Evolutionary conservation across 1,284 basidiomycete genomes (phyloP).

Genomic region (Heterobasidion occidentale): DNA sequence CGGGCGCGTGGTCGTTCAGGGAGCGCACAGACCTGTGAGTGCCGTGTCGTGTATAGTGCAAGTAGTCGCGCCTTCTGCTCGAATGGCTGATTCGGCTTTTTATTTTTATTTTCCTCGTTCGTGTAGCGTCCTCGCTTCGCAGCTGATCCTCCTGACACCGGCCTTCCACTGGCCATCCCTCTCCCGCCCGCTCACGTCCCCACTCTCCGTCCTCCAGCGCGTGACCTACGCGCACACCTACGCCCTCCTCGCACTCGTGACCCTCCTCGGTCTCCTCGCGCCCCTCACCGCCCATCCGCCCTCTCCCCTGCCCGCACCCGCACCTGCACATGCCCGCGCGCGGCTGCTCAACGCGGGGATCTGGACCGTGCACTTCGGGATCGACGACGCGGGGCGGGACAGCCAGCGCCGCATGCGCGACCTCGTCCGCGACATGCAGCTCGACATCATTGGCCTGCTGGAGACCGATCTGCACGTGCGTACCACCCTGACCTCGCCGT

Average conservation of each 20-base stretch:
- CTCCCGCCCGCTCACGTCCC: background rate
- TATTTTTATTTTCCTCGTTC: background rate
- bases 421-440: constrained; percentile 74
- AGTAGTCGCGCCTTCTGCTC: constrained; percentile 5
- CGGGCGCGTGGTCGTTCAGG: constrained; percentile 71
- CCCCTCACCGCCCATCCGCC: constrained; percentile 6
- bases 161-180: constrained; percentile 8
- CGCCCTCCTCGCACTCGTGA: constrained; percentile 1
- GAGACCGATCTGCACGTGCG: constrained; percentile 77
- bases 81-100: background rate
- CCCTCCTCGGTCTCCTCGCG: constrained; percentile 3
- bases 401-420: constrained; percentile 76
- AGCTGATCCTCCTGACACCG: constrained; percentile 9
- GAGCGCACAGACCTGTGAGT: constrained; percentile 73
- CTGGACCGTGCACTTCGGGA: constrained; percentile 90
- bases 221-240: constrained; percentile 1
- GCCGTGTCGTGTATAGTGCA: too few species aligned
- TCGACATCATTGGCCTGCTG: constrained; percentile 77
- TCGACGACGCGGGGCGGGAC: constrained; percentile 78
- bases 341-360: constrained; percentile 82
- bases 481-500: constrained; percentile 16
- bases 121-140: constrained; percentile 9
- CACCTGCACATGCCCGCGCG: constrained; percentile 26
- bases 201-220: background rate
- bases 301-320: constrained; percentile 36